These are phyloP conservation scores for Penicillium vulpinum DNA, from an alignment of 2,329 filamentous ascomycete species.

Conservation along the genomic window DNA sequence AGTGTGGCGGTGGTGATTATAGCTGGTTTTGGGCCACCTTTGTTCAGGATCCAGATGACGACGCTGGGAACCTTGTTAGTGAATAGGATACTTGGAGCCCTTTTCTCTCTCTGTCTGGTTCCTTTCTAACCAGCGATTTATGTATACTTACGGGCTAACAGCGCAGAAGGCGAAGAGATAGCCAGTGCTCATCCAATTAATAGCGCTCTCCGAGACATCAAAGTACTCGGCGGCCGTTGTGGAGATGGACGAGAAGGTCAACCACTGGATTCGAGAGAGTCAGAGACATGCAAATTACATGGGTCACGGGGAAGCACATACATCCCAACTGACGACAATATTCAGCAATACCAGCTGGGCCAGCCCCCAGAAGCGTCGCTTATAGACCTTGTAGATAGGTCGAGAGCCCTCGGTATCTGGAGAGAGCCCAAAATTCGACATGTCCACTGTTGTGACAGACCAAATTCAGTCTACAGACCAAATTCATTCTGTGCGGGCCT, in stretches of 20 bases:
- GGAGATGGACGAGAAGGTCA: constrained; percentile 85
- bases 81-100: background rate
- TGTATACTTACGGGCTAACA: constrained; percentile 60
- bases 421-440: constrained; percentile 5
- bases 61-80: constrained; percentile 35
- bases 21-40: constrained; percentile 71
- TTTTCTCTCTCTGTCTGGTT: background rate
- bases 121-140: background rate
- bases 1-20: constrained; percentile 73
- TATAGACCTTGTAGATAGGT: constrained; percentile 64
- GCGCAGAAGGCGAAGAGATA: constrained; percentile 83
- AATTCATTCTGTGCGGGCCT: background rate
- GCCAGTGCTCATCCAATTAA: constrained; percentile 91
- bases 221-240: constrained; percentile 74
- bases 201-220: constrained; percentile 66
- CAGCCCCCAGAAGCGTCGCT: constrained; percentile 85
- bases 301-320: constrained; percentile 50
- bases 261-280: constrained; percentile 61
- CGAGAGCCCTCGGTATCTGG: constrained; percentile 17
- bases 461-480: too few relatives aligned
- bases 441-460: constrained; percentile 1
- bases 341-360: constrained; percentile 83
- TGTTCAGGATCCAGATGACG: constrained; percentile 75
- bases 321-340: constrained; percentile 92
- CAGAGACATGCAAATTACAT: background rate